Evolutionary conservation across 352 stramenopile genomes (phyloP), one percentile per base, ranked within the genome.

Genomic region (Globisporangium perplexum): DNA sequence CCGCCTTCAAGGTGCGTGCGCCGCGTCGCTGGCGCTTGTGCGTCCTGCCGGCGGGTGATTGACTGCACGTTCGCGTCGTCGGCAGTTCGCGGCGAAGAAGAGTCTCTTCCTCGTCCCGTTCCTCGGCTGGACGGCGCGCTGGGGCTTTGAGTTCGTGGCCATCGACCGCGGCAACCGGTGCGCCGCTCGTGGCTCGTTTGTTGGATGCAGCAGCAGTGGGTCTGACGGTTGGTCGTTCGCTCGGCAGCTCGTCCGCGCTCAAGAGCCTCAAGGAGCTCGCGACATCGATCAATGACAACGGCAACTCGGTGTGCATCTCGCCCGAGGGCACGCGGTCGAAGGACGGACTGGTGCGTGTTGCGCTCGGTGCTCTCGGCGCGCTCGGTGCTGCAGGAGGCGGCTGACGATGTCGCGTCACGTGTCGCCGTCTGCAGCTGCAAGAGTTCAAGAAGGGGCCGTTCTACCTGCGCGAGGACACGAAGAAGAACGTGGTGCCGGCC

Each of bases 371-470:
- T 6, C 26, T 30, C 26, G 2, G 26, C 26, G 5, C 26, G 26
- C n/a, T n/a, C n/a, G n/a, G n/a, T n/a, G n/a, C n/a, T n/a, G n/a
- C n/a, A n/a, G n/a, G n/a, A n/a, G n/a, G n/a, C n/a, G n/a, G n/a
- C n/a, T n/a, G n/a, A n/a, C n/a, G n/a, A n/a, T n/a, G n/a, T n/a
- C n/a, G n/a, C n/a, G n/a, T n/a, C n/a, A n/a, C n/a, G n/a, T n/a
- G n/a, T n/a, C n/a, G 61, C 3, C 17, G 15, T 59, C 30, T 60
- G n/a, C 52, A 89, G 77, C 65, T 93, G 28, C 78, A 90, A 71
- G 79, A 90, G 44, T 93, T 93, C 62, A 93, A 93, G 66, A 93
- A 93, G 54, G 83, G 83, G 1, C 83, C 83, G 26, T 93, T 93
- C 61, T 92, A 93, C 57, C 55, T 93, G 52, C 77, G 78, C 26